Evolutionary conservation across 164 flowering plant species (phyloP).

Genomic region (Tetrastigma voinierianum): DNA sequence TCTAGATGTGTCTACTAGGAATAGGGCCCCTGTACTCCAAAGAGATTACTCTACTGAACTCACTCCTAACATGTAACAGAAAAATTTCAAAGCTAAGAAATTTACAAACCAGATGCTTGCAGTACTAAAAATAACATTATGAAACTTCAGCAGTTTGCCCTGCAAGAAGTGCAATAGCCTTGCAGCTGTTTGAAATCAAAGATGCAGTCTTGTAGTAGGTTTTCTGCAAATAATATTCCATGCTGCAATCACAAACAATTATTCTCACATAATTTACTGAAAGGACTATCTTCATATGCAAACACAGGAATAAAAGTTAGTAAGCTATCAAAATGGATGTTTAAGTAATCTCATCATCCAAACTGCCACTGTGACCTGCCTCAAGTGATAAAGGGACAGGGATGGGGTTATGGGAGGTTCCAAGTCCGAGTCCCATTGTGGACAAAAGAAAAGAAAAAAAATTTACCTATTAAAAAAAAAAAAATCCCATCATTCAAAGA

Average conservation of each 20-base stretch:
- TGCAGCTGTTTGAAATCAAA: constrained; percentile 92
- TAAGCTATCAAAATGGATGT: background rate
- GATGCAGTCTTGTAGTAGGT: constrained; percentile 97
- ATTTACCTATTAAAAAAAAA: too few species aligned
- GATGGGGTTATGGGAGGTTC: too few species aligned
- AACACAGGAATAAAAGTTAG: background rate
- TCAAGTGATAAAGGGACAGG: too few species aligned
- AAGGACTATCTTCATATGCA: background rate
- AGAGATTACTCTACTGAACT: background rate
- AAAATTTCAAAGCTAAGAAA: background rate
- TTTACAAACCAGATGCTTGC: constrained; percentile 82
- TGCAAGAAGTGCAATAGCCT: constrained; percentile 86
- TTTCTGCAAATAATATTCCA: constrained; percentile 93
- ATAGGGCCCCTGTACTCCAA: too few species aligned
- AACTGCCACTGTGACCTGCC: too few species aligned
- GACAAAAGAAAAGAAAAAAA: too few species aligned
- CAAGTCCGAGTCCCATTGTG: too few species aligned
- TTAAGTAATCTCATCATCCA: background rate
- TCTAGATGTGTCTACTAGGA: too few species aligned
- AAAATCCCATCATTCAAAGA: too few species aligned
- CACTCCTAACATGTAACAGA: background rate
- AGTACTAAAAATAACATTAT: constrained; percentile 70
- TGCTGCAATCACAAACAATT: constrained; percentile 50
- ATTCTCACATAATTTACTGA: background rate
- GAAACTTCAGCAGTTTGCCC: constrained; percentile 93